phyloP scores from a whole-genome alignment of 495 filamentous ascomycete genomes.

The Penicillium cosmopolitanum region DNA sequence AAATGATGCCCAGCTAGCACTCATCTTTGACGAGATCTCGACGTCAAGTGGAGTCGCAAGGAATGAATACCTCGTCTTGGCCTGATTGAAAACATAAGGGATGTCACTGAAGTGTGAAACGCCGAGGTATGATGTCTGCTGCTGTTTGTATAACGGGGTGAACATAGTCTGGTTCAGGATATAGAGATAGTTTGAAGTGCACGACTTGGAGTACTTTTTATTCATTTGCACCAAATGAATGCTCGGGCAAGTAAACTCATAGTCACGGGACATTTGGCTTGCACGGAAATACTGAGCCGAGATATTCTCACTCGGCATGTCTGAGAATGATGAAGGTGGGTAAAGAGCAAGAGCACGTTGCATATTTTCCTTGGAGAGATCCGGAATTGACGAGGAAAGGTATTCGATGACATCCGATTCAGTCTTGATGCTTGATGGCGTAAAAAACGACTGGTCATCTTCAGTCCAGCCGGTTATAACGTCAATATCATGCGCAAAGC shows the following conservation, averaged over 20 bases:
- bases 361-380: conserved; percentile 11
- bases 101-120: conserved; percentile 22
- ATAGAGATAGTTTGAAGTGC: conserved; percentile 18
- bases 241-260: conserved; percentile 11
- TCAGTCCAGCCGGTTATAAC: conserved; percentile 19
- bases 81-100: conserved; percentile 20
- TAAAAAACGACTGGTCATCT: conserved; percentile 16
- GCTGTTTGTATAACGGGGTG: neutral
- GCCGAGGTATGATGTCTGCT: conserved; percentile 2
- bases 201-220: conserved; percentile 13
- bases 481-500: conserved; percentile 19
- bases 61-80: conserved; percentile 15
- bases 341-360: conserved; percentile 15
- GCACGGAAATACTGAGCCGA: conserved; percentile 18
- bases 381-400: conserved; percentile 1
- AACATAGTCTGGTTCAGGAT: conserved; percentile 19
- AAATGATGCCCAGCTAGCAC: conserved; percentile 22
- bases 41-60: conserved; percentile 9
- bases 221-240: conserved; percentile 16
- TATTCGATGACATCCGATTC: conserved; percentile 3
- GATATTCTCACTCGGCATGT: conserved; percentile 3
- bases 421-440: conserved; percentile 8
- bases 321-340: conserved; percentile 10
- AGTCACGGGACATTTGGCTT: conserved; percentile 16
- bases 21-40: conserved; percentile 13